These are phyloP conservation scores for Trichoderma parareesei DNA, from an alignment of 495 filamentous ascomycete genomes.

Conservation along the genomic window DNA sequence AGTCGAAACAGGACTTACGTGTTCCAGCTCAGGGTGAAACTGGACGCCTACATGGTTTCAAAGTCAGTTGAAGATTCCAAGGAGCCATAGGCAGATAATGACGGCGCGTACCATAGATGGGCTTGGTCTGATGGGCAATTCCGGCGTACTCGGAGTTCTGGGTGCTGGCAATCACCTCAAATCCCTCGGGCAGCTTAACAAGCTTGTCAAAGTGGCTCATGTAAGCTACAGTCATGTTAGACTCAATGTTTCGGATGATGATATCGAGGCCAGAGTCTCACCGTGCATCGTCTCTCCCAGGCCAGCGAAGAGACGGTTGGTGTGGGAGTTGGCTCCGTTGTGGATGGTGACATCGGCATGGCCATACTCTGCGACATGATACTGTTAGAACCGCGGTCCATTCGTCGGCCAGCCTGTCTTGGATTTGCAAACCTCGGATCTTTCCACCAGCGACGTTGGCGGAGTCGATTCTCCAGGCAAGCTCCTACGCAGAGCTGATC, in stretches of 20 bases:
- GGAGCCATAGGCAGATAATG: not conserved
- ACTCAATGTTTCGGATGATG: not conserved
- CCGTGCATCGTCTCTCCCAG: slow-evolving; percentile 51
- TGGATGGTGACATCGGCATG: slow-evolving; percentile 34
- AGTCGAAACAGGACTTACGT: not conserved
- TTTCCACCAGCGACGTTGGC: slow-evolving; percentile 66
- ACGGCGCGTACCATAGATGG: slow-evolving; percentile 49
- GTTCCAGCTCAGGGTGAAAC: slow-evolving; percentile 78
- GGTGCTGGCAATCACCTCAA: slow-evolving; percentile 64
- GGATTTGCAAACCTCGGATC: slow-evolving; percentile 19
- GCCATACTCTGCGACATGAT: slow-evolving; percentile 21
- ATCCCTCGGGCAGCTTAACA: slow-evolving; percentile 57
- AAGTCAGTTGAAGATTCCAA: not conserved
- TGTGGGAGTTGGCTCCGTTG: slow-evolving; percentile 41
- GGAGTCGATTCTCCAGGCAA: slow-evolving; percentile 64
- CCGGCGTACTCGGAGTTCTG: slow-evolving; percentile 66
- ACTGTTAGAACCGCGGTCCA: not conserved
- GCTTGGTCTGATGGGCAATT: slow-evolving; percentile 66
- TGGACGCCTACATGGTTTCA: slow-evolving; percentile 42
- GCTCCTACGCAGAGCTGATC: slow-evolving; percentile 45
- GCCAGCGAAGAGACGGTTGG: slow-evolving; percentile 65
- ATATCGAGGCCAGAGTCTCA: not conserved
- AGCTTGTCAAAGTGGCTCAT: slow-evolving; percentile 91
- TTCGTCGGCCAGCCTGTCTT: too few species aligned
- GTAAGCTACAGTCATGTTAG: slow-evolving; percentile 40